Percentiles rank a stretch among this genome's conserved stretches.
Evolutionary conservation across 2,329 filamentous ascomycete genomes (phyloP).

Genomic region (Talaromyces sp.): DNA sequence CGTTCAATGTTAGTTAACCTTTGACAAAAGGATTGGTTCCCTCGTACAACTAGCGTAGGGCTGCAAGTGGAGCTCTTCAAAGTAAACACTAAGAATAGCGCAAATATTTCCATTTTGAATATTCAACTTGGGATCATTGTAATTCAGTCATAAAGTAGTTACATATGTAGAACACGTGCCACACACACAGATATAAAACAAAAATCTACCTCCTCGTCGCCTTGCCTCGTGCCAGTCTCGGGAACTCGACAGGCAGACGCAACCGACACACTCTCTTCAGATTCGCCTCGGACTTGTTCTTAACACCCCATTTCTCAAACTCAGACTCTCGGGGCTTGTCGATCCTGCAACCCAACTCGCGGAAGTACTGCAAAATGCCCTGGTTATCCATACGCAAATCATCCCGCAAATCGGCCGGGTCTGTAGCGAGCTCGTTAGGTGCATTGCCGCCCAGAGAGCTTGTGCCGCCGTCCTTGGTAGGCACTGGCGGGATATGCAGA

Average conservation of each 20-base stretch:
- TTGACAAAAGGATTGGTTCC: too few species aligned
- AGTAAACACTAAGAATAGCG: too few species aligned
- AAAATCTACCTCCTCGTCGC: slow-evolving; percentile 11
- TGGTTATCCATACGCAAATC: slow-evolving; percentile 37
- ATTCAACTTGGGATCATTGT: too few species aligned
- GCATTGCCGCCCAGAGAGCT: slow-evolving; percentile 31
- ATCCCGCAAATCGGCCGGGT: slow-evolving; percentile 41
- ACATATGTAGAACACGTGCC: background rate
- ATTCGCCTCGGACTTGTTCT: slow-evolving; percentile 55
- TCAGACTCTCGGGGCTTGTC: slow-evolving; percentile 38
- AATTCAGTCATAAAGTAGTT: background rate
- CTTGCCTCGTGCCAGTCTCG: slow-evolving; percentile 49
- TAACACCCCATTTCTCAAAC: slow-evolving; percentile 41
- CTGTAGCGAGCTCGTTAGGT: slow-evolving; percentile 36
- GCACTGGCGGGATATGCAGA: slow-evolving; percentile 41
- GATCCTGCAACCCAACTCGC: slow-evolving; percentile 42
- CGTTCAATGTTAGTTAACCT: too few species aligned
- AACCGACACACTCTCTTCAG: slow-evolving; percentile 60
- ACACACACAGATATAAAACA: background rate
- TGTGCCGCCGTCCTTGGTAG: slow-evolving; percentile 30
- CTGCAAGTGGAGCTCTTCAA: too few species aligned
- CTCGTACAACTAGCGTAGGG: too few species aligned
- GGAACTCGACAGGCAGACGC: slow-evolving; percentile 75
- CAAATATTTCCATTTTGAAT: too few species aligned
- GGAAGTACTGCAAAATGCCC: slow-evolving; percentile 36